A percentile compares a stretch with the other conserved stretches of the same genome.
These are phyloP conservation scores for Bryum argenteum DNA, from an alignment of 225 moss, liverwort and hornwort genomes.

Conservation along the genomic window DNA sequence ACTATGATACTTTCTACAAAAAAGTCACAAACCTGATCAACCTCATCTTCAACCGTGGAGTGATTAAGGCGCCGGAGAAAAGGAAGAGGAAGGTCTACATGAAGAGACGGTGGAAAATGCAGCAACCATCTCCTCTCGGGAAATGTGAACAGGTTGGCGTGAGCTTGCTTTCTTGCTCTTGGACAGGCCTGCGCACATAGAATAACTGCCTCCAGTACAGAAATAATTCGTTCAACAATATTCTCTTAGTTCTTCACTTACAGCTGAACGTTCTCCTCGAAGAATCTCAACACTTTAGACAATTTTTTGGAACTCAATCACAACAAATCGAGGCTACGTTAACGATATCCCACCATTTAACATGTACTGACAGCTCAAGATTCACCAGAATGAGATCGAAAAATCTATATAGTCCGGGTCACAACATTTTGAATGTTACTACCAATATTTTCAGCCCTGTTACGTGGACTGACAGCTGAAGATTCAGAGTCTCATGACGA, in stretches of 20 bases:
- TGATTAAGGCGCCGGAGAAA: conserved; percentile 34
- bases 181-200: conserved; percentile 16
- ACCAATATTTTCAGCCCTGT: too few species aligned
- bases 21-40: not conserved
- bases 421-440: too few species aligned
- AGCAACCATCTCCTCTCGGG: conserved; percentile 35
- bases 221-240: not conserved
- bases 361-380: too few species aligned
- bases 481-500: too few species aligned
- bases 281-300: too few species aligned
- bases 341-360: too few species aligned
- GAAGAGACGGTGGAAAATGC: conserved; percentile 5
- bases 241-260: not conserved
- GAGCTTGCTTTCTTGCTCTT: conserved; percentile 27
- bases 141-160: conserved; percentile 23
- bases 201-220: not conserved
- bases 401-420: not conserved
- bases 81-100: conserved; percentile 22
- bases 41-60: conserved; percentile 35
- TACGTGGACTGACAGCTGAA: too few species aligned
- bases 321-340: too few species aligned
- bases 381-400: not conserved
- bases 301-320: too few species aligned
- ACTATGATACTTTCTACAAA: not conserved
- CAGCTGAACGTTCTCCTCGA: not conserved